These are phyloP conservation scores for Saturnispora sanitii DNA, from an alignment of 805 yeast species.

Conservation along the genomic window DNA sequence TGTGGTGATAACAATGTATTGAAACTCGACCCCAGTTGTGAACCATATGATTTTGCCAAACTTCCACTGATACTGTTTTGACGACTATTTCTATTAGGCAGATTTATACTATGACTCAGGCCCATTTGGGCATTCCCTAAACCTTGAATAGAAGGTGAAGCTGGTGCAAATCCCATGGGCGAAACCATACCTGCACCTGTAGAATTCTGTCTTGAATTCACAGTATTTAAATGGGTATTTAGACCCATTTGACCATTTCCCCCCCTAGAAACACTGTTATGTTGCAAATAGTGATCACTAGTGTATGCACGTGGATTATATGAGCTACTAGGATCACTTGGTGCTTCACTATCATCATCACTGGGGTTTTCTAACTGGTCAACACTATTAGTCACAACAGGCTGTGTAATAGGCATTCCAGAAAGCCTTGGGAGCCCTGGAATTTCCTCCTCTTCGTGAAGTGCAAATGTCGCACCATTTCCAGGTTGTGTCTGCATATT, in stretches of 20 bases:
- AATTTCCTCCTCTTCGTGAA: background rate
- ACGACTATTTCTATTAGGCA: constrained; percentile 1
- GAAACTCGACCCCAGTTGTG: constrained; percentile 25
- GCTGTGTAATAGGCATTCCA: no score
- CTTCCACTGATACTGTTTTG: constrained; percentile 5
- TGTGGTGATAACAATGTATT: constrained; percentile 27
- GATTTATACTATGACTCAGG: constrained; percentile 1
- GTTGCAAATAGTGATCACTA: constrained; percentile 2
- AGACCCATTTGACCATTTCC: no score
- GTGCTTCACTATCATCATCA: background rate
- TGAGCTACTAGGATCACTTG: background rate
- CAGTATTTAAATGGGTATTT: background rate
- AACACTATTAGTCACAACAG: no score
- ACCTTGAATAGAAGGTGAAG: constrained; percentile 6
- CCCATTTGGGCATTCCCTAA: constrained; percentile 1
- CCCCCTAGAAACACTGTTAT: background rate
- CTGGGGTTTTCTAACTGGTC: background rate
- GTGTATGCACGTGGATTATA: constrained; percentile 3
- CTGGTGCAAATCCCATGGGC: constrained; percentile 6
- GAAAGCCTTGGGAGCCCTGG: no score
- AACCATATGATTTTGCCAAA: constrained; percentile 21
- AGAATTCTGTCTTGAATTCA: constrained; percentile 3
- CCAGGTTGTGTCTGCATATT: background rate
- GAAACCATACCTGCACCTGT: constrained; percentile 1
- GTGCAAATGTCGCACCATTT: background rate